Conservation (phyloP, 2,329 filamentous ascomycete genomes). For the Colletotrichum caudatum region DNA sequence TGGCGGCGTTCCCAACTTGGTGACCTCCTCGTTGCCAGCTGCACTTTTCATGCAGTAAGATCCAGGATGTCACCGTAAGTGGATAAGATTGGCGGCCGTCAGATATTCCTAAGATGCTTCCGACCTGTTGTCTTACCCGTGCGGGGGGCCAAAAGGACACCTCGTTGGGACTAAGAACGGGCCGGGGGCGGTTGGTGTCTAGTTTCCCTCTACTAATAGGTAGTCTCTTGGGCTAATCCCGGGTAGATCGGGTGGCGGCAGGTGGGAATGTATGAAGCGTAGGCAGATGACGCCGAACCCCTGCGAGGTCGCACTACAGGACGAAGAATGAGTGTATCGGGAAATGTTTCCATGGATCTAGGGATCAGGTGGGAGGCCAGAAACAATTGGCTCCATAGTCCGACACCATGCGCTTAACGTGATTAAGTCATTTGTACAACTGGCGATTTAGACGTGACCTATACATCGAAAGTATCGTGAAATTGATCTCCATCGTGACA, state of each 20-base stretch:
- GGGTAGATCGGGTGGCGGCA: background rate
- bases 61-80: background rate
- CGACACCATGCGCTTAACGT: background rate
- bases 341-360: background rate
- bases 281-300: background rate
- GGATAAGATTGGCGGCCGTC: background rate
- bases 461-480: background rate
- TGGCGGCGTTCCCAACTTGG: background rate
- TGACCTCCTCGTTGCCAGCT: background rate
- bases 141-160: background rate
- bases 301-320: background rate
- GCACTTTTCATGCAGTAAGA: slow-evolving; percentile 7
- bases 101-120: background rate
- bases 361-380: too few relatives aligned
- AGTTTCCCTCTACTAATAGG: too few relatives aligned
- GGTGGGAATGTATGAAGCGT: background rate
- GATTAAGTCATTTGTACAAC: background rate
- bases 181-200: background rate
- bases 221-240: too few relatives aligned
- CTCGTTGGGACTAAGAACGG: background rate
- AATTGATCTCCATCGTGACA: background rate
- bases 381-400: background rate
- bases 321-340: background rate
- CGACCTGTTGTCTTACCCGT: background rate
- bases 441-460: background rate